phyloP scores from a whole-genome alignment of 768 basidiomycete genomes.

The Terana coerulea region DNA sequence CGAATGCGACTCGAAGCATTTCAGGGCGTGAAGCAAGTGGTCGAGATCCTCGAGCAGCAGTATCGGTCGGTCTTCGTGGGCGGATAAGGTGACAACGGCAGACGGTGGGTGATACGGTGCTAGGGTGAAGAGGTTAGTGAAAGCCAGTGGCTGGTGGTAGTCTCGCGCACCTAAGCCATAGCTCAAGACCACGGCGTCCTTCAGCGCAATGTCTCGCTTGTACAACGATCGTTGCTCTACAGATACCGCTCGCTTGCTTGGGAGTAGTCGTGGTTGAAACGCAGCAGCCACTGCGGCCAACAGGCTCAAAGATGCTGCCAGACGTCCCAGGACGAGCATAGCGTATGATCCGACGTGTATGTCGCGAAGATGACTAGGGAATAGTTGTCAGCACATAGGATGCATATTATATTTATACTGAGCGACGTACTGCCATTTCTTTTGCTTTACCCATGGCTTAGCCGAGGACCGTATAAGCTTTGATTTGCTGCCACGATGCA shows the following conservation, averaged over 20 bases:
- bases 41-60: slow-evolving; percentile 8
- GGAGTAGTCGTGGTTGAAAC: not conserved
- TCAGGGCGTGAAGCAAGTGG: not conserved
- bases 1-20: not conserved
- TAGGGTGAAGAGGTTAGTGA: not conserved
- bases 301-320: too few species aligned
- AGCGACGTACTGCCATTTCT: too few species aligned
- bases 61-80: slow-evolving; percentile 7
- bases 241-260: not conserved
- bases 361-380: too few species aligned
- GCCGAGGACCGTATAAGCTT: too few species aligned
- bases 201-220: slow-evolving; percentile 1
- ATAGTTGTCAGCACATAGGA: too few species aligned
- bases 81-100: slow-evolving; percentile 4
- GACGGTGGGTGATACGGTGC: slow-evolving; percentile 10
- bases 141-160: too few species aligned
- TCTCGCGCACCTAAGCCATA: slow-evolving; percentile 1
- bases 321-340: too few species aligned
- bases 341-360: too few species aligned
- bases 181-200: not conserved
- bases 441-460: too few species aligned
- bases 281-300: not conserved
- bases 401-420: too few species aligned
- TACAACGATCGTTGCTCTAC: not conserved
- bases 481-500: too few species aligned